Evolutionary conservation across 768 basidiomycete species (phyloP).

Genomic region (Rhodotorula graminis): DNA sequence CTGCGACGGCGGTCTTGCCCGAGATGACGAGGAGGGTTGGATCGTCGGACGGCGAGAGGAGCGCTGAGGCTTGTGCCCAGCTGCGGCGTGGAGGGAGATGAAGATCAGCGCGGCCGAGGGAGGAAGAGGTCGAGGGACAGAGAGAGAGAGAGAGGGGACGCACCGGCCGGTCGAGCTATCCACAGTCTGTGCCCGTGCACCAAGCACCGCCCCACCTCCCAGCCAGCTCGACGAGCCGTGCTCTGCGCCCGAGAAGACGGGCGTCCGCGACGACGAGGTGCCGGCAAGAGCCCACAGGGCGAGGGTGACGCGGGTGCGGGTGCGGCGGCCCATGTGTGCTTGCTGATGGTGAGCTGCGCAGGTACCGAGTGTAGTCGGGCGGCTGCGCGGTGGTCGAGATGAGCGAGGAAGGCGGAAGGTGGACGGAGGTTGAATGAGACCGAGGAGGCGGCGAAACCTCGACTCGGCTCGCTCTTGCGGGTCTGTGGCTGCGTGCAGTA

Average conservation of each 20-base stretch:
- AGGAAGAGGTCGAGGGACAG: neutral
- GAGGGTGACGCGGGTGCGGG: neutral
- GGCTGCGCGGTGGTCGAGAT: too few relatives aligned
- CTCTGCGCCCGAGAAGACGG: too few relatives aligned
- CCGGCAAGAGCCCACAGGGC: neutral
- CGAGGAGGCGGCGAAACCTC: too few relatives aligned
- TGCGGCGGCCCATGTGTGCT: neutral
- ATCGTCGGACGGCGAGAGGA: conserved; percentile 3
- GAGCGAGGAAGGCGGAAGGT: too few relatives aligned
- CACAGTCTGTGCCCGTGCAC: neutral
- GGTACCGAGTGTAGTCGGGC: too few relatives aligned
- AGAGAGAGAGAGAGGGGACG: neutral
- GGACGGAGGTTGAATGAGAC: too few relatives aligned
- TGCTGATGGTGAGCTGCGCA: too few relatives aligned
- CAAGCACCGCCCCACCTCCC: neutral
- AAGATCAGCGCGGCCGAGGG: neutral
- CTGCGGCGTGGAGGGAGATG: neutral
- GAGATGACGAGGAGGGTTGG: conserved; percentile 27
- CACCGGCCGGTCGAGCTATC: neutral
- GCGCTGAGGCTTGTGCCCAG: conserved; percentile 27
- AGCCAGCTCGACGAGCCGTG: neutral
- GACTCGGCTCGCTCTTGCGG: too few relatives aligned
- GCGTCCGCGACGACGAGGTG: too few relatives aligned
- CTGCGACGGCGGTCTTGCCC: conserved; percentile 21
- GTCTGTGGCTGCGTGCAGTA: too few relatives aligned